These are phyloP conservation scores for Entophlyctis luteolus DNA, from an alignment of 192 early-diverging fungal species.

Conservation along the genomic window DNA sequence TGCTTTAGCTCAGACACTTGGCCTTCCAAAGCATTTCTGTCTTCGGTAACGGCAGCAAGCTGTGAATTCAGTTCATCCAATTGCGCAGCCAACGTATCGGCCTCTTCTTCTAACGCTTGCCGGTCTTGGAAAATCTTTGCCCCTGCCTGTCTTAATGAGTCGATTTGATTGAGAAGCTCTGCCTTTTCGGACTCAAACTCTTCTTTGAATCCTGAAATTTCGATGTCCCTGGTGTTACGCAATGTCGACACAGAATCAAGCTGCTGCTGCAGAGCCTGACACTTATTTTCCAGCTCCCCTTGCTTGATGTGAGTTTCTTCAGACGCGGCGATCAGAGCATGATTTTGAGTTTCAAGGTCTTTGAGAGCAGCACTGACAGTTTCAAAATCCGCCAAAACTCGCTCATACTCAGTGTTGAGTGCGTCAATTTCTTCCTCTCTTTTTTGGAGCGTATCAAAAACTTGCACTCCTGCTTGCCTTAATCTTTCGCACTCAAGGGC, in stretches of 20 bases:
- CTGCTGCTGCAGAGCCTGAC: neutral
- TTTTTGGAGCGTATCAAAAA: neutral
- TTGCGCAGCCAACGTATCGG: constrained; percentile 17
- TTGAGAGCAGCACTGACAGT: neutral
- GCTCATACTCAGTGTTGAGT: constrained; percentile 10
- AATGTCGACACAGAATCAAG: neutral
- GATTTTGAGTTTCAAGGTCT: neutral
- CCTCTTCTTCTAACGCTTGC: constrained; percentile 18
- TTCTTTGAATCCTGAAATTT: neutral
- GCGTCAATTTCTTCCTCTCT: neutral
- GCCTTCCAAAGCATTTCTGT: neutral
- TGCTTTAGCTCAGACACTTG: neutral
- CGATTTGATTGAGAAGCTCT: neutral
- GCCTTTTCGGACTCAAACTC: constrained; percentile 15
- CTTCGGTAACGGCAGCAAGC: neutral
- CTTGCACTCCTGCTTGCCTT: neutral
- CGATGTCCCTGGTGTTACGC: neutral
- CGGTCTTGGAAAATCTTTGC: constrained; percentile 23
- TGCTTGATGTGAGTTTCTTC: neutral
- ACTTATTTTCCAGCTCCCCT: neutral
- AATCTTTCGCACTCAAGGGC: neutral
- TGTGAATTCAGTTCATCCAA: constrained; percentile 26
- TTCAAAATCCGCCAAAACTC: neutral
- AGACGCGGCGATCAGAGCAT: neutral
- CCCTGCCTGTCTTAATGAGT: constrained; percentile 18